A percentile compares a stretch with the other conserved stretches of the same genome.
Conservation (phyloP, 768 basidiomycete species). For the Boletus rufocinnamomeus region DNA sequence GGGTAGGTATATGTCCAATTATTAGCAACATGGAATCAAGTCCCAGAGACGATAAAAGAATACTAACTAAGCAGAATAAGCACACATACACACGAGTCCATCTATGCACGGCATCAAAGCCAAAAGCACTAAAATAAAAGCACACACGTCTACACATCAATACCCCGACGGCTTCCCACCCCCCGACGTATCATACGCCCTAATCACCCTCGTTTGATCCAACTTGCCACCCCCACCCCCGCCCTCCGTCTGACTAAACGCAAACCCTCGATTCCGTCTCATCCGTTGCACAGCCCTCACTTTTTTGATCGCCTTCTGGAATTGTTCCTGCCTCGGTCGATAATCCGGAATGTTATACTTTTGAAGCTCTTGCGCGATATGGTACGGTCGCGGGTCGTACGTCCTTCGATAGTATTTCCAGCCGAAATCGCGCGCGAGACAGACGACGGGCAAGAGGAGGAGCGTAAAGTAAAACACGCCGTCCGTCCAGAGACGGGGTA, state of each 20-base stretch:
- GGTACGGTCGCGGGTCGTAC: conserved; percentile 90
- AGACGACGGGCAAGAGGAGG: conserved; percentile 79
- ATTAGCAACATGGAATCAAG: too few species aligned
- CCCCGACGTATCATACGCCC: conserved; percentile 87
- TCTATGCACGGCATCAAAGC: not conserved
- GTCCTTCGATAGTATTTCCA: conserved; percentile 99
- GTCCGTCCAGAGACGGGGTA: conserved; percentile 87
- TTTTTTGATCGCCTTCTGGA: conserved; percentile 99
- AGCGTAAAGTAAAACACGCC: conserved; percentile 89
- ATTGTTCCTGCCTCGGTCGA: conserved; percentile 97
- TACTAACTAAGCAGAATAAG: not conserved
- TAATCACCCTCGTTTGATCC: conserved; percentile 83
- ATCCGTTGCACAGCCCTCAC: conserved; percentile 98
- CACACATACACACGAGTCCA: not conserved
- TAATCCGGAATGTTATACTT: conserved; percentile 98
- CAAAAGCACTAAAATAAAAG: not conserved
- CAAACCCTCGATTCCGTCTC: conserved; percentile 95
- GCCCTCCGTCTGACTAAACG: conserved; percentile 96
- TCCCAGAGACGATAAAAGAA: not conserved
- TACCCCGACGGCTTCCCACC: conserved; percentile 75
- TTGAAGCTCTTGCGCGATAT: conserved; percentile 98
- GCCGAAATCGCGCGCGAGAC: conserved; percentile 83
- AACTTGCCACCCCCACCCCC: conserved; percentile 44
- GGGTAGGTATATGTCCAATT: too few species aligned
- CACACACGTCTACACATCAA: conserved; percentile 25